These are phyloP conservation scores for Aspergillus heteromorphus DNA, from an alignment of 495 filamentous ascomycete species.

Conservation along the genomic window DNA sequence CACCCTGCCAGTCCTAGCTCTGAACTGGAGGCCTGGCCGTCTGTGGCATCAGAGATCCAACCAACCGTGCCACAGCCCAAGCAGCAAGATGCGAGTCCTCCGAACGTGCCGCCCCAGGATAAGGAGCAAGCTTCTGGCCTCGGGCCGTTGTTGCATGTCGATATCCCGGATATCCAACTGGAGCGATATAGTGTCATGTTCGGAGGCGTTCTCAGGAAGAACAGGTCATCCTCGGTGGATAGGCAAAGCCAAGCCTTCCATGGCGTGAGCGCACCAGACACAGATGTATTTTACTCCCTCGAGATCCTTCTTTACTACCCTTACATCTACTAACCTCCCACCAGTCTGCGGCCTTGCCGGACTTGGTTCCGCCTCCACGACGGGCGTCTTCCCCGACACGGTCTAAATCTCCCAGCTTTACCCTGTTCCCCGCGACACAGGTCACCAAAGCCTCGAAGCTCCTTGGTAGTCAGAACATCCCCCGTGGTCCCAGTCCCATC, in stretches of 20 bases:
- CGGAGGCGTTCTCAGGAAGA: slow-evolving; percentile 58
- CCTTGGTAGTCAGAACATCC: slow-evolving; percentile 30
- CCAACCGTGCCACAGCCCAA: neutral
- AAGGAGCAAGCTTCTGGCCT: slow-evolving; percentile 9
- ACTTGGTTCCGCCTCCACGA: slow-evolving; percentile 29
- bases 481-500: slow-evolving; percentile 40
- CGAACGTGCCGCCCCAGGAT: slow-evolving; percentile 7
- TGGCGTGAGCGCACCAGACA: slow-evolving; percentile 48
- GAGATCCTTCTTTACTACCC: neutral
- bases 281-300: slow-evolving; percentile 20
- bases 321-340: neutral
- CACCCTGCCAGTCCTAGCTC: slow-evolving; percentile 6
- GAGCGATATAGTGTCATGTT: slow-evolving; percentile 97
- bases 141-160: slow-evolving; percentile 55
- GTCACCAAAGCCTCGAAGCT: slow-evolving; percentile 33
- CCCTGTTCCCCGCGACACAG: slow-evolving; percentile 56
- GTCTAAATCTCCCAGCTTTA: slow-evolving; percentile 54
- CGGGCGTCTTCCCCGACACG: slow-evolving; percentile 57
- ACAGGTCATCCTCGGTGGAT: slow-evolving; percentile 48
- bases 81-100: neutral
- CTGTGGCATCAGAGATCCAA: slow-evolving; percentile 16
- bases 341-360: slow-evolving; percentile 3
- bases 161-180: slow-evolving; percentile 75
- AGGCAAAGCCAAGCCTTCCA: slow-evolving; percentile 66
- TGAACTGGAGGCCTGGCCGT: slow-evolving; percentile 31